Conservation (phyloP, 2,329 filamentous ascomycete genomes). For the Chrysoporthe puriensis region DNA sequence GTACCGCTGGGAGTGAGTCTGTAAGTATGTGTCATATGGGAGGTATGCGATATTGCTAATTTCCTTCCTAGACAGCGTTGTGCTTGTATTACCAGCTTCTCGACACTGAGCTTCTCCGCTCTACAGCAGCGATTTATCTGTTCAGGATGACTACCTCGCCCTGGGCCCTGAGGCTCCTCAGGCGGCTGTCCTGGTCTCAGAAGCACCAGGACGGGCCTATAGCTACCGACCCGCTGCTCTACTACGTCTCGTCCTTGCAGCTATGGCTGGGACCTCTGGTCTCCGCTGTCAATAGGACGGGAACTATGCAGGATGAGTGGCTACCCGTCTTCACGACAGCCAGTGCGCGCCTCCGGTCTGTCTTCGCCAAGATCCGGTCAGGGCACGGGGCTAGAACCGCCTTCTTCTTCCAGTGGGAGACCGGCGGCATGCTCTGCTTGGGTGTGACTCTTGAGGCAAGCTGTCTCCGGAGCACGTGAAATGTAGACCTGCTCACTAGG, state of each 20-base stretch:
- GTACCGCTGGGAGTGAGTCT: background rate
- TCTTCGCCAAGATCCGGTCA: conserved; percentile 5
- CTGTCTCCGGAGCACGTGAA: background rate
- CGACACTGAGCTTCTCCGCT: background rate
- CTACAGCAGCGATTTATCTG: background rate
- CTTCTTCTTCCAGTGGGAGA: conserved; percentile 15
- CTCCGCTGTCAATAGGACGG: conserved; percentile 5
- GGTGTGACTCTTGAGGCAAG: conserved; percentile 11
- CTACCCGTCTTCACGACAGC: conserved; percentile 6
- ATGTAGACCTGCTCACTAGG: background rate
- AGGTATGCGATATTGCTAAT: background rate
- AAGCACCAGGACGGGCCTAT: conserved; percentile 1
- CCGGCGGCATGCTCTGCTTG: conserved; percentile 12
- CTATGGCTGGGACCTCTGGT: conserved; percentile 14
- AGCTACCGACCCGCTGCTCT: conserved; percentile 13
- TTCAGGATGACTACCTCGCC: background rate
- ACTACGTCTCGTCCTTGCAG: conserved; percentile 14
- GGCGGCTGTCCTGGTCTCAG: background rate
- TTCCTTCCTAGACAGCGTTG: background rate
- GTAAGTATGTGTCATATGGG: background rate
- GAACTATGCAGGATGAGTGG: conserved; percentile 10
- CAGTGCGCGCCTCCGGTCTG: conserved; percentile 6
- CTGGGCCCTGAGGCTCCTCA: background rate
- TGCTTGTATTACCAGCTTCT: background rate
- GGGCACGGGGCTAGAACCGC: conserved; percentile 1